Evolutionary conservation across 129 eudicot species (phyloP).

Genomic region (Artemisia annua): DNA sequence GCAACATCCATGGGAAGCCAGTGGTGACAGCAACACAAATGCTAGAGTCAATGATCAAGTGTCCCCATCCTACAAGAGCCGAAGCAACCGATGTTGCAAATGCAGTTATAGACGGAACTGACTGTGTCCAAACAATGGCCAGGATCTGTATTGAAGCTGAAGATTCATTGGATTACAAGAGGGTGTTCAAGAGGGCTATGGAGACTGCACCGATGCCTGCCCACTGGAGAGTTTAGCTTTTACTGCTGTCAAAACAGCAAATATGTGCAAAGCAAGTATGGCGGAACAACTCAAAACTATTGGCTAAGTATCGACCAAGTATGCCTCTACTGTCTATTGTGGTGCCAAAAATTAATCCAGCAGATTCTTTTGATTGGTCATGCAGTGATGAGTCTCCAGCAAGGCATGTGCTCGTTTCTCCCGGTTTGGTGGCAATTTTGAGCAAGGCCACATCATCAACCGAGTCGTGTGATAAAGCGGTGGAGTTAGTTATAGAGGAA

Average conservation of each 20-base stretch:
- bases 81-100: conserved; percentile 32
- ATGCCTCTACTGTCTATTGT: too few species aligned
- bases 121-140: conserved; percentile 72
- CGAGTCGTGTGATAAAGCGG: too few species aligned
- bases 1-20: conserved; percentile 23
- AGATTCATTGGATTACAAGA: conserved; percentile 46
- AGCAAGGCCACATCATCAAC: too few species aligned
- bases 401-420: too few species aligned
- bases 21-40: conserved; percentile 9
- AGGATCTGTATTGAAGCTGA: conserved; percentile 68
- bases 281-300: conserved; percentile 55
- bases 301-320: conserved; percentile 43
- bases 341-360: too few species aligned
- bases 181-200: conserved; percentile 49
- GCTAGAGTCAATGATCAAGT: conserved; percentile 72
- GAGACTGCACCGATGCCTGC: conserved; percentile 61
- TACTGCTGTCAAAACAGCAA: conserved; percentile 59
- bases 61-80: conserved; percentile 61
- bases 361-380: too few species aligned
- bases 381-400: too few species aligned
- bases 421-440: too few species aligned
- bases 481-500: too few species aligned
- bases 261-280: conserved; percentile 35
- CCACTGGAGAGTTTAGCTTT: conserved; percentile 64
- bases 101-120: conserved; percentile 62